Evolutionary conservation across 306 rosid species (phyloP), one percentile per base, ranked within the genome.

Genomic region (Aeschynomene evenia): DNA sequence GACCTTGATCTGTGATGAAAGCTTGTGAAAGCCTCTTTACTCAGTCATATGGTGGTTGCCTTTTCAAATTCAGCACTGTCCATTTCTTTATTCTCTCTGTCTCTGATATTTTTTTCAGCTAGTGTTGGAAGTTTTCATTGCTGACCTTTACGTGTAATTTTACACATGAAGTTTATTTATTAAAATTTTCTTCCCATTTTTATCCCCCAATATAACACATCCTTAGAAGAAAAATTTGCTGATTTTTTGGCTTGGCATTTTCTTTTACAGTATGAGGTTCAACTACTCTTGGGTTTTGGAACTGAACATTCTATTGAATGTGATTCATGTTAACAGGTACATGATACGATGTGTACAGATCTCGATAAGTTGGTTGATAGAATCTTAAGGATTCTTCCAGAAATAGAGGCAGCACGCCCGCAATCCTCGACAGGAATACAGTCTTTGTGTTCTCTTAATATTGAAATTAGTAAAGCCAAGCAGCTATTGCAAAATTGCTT

Each of bases 401-500:
- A 60, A 5, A 86, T 93, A 61, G 98, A 93, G 79, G 90, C 60
- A 26, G 91, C 91, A 24, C 85, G 97, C 58, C 98, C 98, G 72
- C 80, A 82, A 22, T 85, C 90, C 79, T 67, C 91, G 34, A 68
- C 85, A 21, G 98, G 98, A 66, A 79, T 88, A 60, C 79, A 78
- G 73, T 83, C 92, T 19, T 79, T 93, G 5, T 82, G 88, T 78
- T 56, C 51, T 73, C 82, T 93, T 26, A 88, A 9, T 58, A 10
- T 1, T 6, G 85, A 86, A 51, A 66, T 86, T 49, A 81, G 83
- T 16, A 88, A 83, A 71, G 88, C 93, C 77, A 82, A 80, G 57
- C 73, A 66, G 21, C 74, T 86, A 28, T 87, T 93, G 68, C 86
- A 78, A 60, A 5, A 80, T 55, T 93, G 96, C 64, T 49, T 87